Percentiles rank a stretch among this genome's conserved stretches.
Evolutionary conservation across 305 asterid species (phyloP).

Genomic region (Fraxinus ornus): DNA sequence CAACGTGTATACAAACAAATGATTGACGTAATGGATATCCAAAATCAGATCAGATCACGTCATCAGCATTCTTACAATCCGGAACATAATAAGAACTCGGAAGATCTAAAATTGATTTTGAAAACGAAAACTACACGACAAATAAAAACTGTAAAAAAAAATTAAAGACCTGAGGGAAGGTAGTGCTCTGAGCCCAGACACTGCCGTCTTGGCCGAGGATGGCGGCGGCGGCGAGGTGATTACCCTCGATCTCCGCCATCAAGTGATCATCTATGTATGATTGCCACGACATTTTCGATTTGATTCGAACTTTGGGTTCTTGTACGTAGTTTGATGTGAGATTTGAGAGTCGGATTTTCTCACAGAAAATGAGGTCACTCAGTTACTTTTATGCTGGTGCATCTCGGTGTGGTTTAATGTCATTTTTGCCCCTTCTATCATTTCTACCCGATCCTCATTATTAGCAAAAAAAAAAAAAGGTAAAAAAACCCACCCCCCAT

Average conservation of each 20-base stretch:
- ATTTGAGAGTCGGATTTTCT: neutral
- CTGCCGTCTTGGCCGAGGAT: slow-evolving; percentile 45
- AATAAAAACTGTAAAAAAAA: neutral
- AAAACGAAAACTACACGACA: neutral
- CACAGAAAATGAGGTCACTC: neutral
- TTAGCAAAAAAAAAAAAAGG: no score
- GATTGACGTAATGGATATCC: neutral
- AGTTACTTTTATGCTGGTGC: neutral
- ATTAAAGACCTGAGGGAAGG: slow-evolving; percentile 44
- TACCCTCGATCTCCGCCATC: slow-evolving; percentile 38
- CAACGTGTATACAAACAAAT: neutral
- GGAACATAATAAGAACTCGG: neutral
- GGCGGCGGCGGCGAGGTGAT: slow-evolving; percentile 40
- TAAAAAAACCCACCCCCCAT: no score
- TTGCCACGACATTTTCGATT: slow-evolving; percentile 49
- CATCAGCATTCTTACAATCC: neutral
- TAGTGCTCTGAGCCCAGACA: slow-evolving; percentile 46
- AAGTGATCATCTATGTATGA: slow-evolving; percentile 36
- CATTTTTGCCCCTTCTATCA: neutral
- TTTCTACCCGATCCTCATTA: neutral
- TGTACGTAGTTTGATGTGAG: neutral
- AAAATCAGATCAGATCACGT: slow-evolving; percentile 2
- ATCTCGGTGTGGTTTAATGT: neutral
- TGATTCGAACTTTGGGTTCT: neutral
- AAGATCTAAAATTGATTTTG: neutral